A percentile compares a stretch with the other conserved stretches of the same genome.
phyloP scores from a whole-genome alignment of 192 early-diverging fungal genomes.

The Coemansia umbellata region DNA sequence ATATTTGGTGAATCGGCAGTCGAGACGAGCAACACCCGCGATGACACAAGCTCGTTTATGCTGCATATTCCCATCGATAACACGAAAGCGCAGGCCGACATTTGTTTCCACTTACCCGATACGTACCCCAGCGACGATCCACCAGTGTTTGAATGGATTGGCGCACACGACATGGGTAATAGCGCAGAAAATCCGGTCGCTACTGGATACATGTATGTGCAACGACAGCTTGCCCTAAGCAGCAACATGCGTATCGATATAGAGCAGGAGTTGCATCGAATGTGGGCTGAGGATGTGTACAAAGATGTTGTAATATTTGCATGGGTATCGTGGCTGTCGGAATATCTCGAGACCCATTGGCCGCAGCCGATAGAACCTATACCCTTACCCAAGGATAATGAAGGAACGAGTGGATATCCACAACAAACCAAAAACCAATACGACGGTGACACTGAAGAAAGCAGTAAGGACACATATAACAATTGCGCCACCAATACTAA shows the following conservation, averaged over 20 bases:
- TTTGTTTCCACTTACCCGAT: conserved; percentile 39
- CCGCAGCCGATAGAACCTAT: conserved; percentile 39
- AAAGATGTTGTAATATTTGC: conserved; percentile 38
- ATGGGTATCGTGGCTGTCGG: conserved; percentile 42
- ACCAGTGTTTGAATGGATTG: conserved; percentile 45
- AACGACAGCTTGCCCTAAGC: conserved; percentile 24
- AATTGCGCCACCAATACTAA: too few relatives aligned
- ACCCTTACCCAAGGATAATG: conserved; percentile 21
- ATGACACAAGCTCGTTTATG: conserved; percentile 20
- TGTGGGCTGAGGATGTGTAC: conserved; percentile 31
- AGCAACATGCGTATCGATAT: conserved; percentile 17
- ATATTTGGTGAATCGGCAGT: conserved; percentile 46
- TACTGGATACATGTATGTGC: conserved; percentile 23
- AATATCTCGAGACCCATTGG: conserved; percentile 32
- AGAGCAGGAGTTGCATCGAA: conserved; percentile 13
- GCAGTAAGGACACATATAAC: too few relatives aligned
- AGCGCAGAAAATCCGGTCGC: not conserved
- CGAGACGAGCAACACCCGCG: not conserved
- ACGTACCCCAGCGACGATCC: conserved; percentile 42
- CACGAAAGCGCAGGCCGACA: conserved; percentile 19
- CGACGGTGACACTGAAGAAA: too few relatives aligned
- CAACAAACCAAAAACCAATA: too few relatives aligned
- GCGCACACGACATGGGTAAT: conserved; percentile 13
- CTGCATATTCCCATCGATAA: conserved; percentile 30
- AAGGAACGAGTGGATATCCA: not conserved